Evolutionary conservation across 2,329 filamentous ascomycete genomes (phyloP), one percentile per base, ranked within the genome.

Genomic region (Plectosphaerella cucumerina): DNA sequence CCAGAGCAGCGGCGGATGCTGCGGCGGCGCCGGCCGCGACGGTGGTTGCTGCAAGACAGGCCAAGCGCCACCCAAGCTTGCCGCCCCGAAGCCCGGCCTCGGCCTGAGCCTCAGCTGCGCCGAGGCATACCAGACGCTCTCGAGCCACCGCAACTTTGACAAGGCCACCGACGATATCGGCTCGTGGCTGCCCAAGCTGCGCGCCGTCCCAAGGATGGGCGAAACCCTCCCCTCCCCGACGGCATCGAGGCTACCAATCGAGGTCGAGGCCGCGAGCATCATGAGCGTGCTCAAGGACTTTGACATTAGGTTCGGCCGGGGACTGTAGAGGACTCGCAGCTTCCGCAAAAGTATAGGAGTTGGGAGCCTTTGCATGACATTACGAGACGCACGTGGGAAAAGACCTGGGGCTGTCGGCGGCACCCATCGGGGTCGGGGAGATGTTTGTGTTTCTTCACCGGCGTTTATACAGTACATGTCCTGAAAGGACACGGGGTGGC

Each of bases 231-330:
- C 35, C 26, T 60, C 50, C 21, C 48, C 44, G 52, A 48, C 47
- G 35, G 47, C 47, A 9, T 50, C 48, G 54, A 73, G 73, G 50
- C 77, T 78, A 41, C 84, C 87, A 1, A 84, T 91, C 60, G 88
- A 92, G 65, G 87, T 92, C 15, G 88, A 92, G 68, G 87, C 88
- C 6, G 88, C 88, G 1, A 91, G 87, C 65, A 90, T 92, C 50
- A 91, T 92, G 88, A 86, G 86, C 41, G 88, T 91, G n/a, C 70
- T 92, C 53, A 89, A 88, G 66, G 85, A 88, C 56, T 92, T 92
- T 69, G 88, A 92, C 61, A 77, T 89, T 47, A 74, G 88, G 49
- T 92, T 92, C 65, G 84, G 84, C 10, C 51, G 55, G 47, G 55
- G 55, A 8, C 49, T 55, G 47, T 57, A 53, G 35, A 18, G 17